phyloP scores from a whole-genome alignment of 2,329 filamentous ascomycete genomes.

The Juglanconis sp. region DNA sequence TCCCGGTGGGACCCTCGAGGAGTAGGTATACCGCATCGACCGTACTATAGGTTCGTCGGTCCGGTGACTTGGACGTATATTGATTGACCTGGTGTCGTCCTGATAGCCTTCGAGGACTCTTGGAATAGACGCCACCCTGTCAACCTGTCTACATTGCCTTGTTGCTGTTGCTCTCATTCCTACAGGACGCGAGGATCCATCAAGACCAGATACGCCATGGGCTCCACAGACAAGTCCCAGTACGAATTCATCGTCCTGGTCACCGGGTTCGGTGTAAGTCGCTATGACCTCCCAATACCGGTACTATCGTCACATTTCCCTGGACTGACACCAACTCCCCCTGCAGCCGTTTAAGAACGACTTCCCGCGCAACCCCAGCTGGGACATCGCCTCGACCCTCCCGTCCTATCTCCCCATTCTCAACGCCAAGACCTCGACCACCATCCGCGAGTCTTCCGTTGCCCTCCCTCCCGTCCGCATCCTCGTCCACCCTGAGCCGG shows the following conservation, averaged over 20 bases:
- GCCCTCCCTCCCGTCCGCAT: conserved; percentile 54
- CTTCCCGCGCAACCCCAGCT: conserved; percentile 74
- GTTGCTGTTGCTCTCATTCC: neutral
- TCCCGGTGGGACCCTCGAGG: too few relatives aligned
- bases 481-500: conserved; percentile 60
- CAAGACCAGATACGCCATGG: conserved; percentile 20
- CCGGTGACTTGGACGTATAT: too few relatives aligned
- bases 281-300: neutral
- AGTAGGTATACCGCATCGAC: too few relatives aligned
- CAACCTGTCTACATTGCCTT: neutral
- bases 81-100: too few relatives aligned
- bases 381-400: conserved; percentile 70
- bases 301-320: neutral
- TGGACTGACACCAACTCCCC: neutral
- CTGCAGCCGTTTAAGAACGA: conserved; percentile 73
- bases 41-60: too few relatives aligned
- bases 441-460: conserved; percentile 28
- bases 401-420: conserved; percentile 59
- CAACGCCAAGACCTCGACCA: conserved; percentile 37
- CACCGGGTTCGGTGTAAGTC: conserved; percentile 59
- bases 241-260: conserved; percentile 58
- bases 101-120: too few relatives aligned
- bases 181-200: neutral
- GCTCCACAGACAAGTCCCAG: conserved; percentile 27
- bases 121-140: too few relatives aligned